Base-by-base conservation (phyloP, 805 yeast species). In the Ogataea glucozyma region DNA sequence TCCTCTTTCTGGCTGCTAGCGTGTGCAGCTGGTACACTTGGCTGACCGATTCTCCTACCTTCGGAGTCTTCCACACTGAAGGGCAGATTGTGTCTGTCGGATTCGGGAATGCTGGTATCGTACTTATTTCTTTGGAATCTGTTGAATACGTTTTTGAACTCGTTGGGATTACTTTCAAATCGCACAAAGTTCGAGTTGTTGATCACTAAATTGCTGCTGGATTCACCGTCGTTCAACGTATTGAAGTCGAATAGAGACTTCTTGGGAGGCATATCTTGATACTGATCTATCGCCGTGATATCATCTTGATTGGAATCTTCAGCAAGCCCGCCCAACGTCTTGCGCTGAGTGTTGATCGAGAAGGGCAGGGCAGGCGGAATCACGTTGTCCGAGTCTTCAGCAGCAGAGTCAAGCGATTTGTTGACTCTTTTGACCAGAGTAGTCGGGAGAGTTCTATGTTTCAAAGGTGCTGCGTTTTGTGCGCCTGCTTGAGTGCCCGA, bases 331-430 rank as follows among this genome's bases (percentile, higher is more conserved):
- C 46, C 51, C 32, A 53, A 31, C n/a, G 37, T 30, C 33, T 51
- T 52, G 18, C 52, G 32, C 29, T 55, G 61, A 14, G 49, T 50
- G 17, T 44, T 47, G 3, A 57, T 40, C 33, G 53, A 50, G 24
- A 60, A 57, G 2, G 66, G 60, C 14, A 57, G 31, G 13, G 46
- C 48, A 10, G 60, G 56, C 2, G 48, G 46, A 17, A 38, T 48
- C 4, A 41, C 11, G 40, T 44, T 53, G n/a, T 57, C 63, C 13
- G 49, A 34, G 20, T 54, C 55, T 31, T 55, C 48, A 23, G 45
- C 88, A 78, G 93, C 81, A 32, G 77, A 66, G 41, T 78, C 85
- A 3, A 54, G 43, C 20, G 56, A 43, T 31, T 61, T 56, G n/a
- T 58, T 52, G 5, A 65, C 56, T 51, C 81, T 63, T 48, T 73